Evolutionary conservation across 1,139 yeast genomes (phyloP).

Genomic region (Pneumocystis jirovecii): DNA sequence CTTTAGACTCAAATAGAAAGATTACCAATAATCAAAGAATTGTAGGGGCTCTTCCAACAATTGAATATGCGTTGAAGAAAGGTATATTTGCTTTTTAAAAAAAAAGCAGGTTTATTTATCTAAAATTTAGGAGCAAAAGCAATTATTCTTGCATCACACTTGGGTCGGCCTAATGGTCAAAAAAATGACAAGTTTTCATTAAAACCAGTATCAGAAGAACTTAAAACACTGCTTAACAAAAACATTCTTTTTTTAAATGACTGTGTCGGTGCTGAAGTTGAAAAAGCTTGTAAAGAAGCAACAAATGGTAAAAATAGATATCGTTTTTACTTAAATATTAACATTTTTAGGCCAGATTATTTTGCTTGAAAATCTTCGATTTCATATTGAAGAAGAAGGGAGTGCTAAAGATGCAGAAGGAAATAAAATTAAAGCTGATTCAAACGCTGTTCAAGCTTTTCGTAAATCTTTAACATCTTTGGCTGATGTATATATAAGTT

Average conservation of each 20-base stretch:
- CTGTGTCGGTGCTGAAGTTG: constrained; percentile 80
- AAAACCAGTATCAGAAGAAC: constrained; percentile 81
- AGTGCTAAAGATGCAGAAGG: constrained; percentile 71
- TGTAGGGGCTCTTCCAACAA: constrained; percentile 95
- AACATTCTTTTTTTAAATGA: constrained; percentile 67
- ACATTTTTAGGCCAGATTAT: constrained; percentile 32
- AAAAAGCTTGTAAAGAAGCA: constrained; percentile 55
- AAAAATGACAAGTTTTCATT: constrained; percentile 67
- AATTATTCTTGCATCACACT: constrained; percentile 80
- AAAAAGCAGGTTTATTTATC: neutral
- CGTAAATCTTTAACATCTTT: constrained; percentile 72
- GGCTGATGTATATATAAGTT: constrained; percentile 79
- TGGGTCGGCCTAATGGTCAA: constrained; percentile 97
- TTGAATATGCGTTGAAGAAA: constrained; percentile 76
- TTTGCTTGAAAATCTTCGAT: constrained; percentile 87
- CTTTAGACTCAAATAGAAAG: constrained; percentile 71
- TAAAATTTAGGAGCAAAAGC: constrained; percentile 53
- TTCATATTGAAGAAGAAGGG: constrained; percentile 94
- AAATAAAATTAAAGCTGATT: constrained; percentile 74
- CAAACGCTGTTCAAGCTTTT: constrained; percentile 68
- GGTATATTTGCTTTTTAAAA: constrained; percentile 13
- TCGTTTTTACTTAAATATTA: neutral
- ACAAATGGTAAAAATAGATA: constrained; percentile 35
- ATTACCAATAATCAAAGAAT: constrained; percentile 98
- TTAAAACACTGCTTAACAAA: constrained; percentile 54